Evolutionary conservation across 257 asterid species (phyloP), one percentile per base, ranked within the genome.

Genomic region (Misopates orontium): DNA sequence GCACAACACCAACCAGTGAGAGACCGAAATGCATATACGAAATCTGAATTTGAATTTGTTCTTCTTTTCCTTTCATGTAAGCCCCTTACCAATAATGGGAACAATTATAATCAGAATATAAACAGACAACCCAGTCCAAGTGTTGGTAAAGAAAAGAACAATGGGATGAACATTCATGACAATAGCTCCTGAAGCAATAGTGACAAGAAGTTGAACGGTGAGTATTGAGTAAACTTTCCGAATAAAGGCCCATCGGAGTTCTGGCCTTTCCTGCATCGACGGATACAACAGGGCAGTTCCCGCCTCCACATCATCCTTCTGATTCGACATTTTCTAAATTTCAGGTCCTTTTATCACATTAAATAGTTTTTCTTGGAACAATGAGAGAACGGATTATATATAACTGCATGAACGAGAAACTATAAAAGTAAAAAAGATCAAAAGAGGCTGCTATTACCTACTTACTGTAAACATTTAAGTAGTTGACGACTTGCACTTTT

Each of bases 221-320:
- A 87, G 68, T 23, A 85, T 85, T 0, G 81, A 60, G 49, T 87
- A 87, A 1, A 85, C 79, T 73, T 87, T 87, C 42, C 85, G 74
- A 21, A 87, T 81, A 48, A 87, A 87, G 16, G 69, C 68, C 90
- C 95, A 85, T 47, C 84, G 78, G 71, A 87, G 78, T 53, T 76
- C 64, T 8, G 85, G 88, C 45, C 54, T 69, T 68, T 85, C 95
- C 62, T 77, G 60, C 88, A 83, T 87, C 28, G 64, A 63, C 13
- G 87, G 93, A 60, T 81, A 76, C 44, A 85, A 48, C n/a, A 71
- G 82, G 36, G 65, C 59, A 47, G 41, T 45, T 13, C 83, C 82
- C 52, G 60, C 50, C 50, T 88, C 93, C 81, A 81, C 19, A 49
- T n/a, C n/a, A 57, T 56, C 66, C 58, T 85, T 85, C 80, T 72